Base-by-base conservation (phyloP, 257 asterid species). In the Buddleja alternifolia region DNA sequence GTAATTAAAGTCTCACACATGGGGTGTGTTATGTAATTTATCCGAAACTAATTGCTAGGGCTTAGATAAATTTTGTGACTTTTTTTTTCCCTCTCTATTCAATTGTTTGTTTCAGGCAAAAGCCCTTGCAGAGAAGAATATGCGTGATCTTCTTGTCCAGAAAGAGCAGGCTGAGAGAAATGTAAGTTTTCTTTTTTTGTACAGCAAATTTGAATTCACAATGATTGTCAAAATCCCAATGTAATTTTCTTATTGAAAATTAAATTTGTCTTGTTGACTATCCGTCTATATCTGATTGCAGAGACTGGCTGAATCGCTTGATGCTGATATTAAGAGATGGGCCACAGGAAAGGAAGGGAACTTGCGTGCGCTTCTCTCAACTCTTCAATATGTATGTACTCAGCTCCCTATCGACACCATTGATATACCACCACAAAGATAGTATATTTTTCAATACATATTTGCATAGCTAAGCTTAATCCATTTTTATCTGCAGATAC, bases 151-250 rank as follows among this genome's bases (percentile, higher is more conserved):
- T 79, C 92, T 89, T 70, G 97, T 81, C 73, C 96, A 90, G 84
- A 94, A 84, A 80, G 99, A 94, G 82, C 99, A 94, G 81, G 95
- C 90, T 32, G 97, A 94, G 89, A 87, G 96, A 91, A 84, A 84
- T 76, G 99, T 94, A 88, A 84, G 21, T 37, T 63, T 36, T 53
- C 67, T 66, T 77, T n/a, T n/a, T n/a, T 15, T 24, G 10, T 41
- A 34, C 48, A 37, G 4, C 23, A 62, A 53, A 12, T 54, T 45
- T 62, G 60, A 63, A 54, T 39, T 42, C 47, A 32, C 41, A 37
- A 61, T 46, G 20, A 60, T 60, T 70, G 63, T 63, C 34, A 3
- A 69, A 53, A 4, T 42, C 52, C 71, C 69, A 4, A 16, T 45
- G 16, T 34, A 1, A 1, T 53, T 24, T 7, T 42, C 24, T 54